A percentile compares a stretch with the other conserved stretches of the same genome.
These are phyloP conservation scores for Elongisporangium anandrum DNA, from an alignment of 352 stramenopile species.

Conservation along the genomic window DNA sequence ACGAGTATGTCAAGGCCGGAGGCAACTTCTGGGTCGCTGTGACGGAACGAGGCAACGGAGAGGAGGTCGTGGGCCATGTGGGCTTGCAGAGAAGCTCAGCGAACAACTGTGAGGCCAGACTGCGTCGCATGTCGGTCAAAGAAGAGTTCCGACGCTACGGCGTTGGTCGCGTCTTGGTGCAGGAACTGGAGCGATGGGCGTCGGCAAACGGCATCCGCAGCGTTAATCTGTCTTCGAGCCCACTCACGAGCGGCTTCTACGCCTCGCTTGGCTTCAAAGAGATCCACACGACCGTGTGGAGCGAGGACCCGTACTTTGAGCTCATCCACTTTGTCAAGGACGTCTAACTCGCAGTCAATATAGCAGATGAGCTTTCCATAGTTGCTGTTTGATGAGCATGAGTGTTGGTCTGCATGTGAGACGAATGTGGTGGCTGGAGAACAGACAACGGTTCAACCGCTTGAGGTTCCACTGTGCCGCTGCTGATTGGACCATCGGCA, in stretches of 20 bases:
- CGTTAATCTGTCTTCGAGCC: constrained; percentile 4
- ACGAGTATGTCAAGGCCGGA: constrained; percentile 20
- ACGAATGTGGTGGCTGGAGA: no score
- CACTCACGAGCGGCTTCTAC: constrained; percentile 19
- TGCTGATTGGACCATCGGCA: neutral
- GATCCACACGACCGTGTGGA: constrained; percentile 12
- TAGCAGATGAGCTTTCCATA: no score
- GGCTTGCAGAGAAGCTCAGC: constrained; percentile 9
- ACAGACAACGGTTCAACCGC: no score
- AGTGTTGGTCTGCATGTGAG: neutral
- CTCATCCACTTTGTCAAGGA: constrained; percentile 18
- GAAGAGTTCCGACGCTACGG: constrained; percentile 19
- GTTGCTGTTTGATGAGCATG: constrained; percentile 1
- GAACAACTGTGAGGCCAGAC: constrained; percentile 10
- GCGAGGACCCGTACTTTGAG: constrained; percentile 16
- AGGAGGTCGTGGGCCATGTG: constrained; percentile 14
- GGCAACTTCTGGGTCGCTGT: constrained; percentile 44
- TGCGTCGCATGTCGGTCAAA: constrained; percentile 34
- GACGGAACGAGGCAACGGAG: neutral
- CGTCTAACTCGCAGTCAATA: no score
- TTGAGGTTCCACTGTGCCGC: no score
- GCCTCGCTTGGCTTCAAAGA: constrained; percentile 9
- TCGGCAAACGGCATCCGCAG: constrained; percentile 8
- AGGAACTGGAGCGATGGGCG: constrained; percentile 26
- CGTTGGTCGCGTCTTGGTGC: constrained; percentile 18